phyloP scores from a whole-genome alignment of 345 rosid genomes.

The Arabidopsis arenosa region DNA sequence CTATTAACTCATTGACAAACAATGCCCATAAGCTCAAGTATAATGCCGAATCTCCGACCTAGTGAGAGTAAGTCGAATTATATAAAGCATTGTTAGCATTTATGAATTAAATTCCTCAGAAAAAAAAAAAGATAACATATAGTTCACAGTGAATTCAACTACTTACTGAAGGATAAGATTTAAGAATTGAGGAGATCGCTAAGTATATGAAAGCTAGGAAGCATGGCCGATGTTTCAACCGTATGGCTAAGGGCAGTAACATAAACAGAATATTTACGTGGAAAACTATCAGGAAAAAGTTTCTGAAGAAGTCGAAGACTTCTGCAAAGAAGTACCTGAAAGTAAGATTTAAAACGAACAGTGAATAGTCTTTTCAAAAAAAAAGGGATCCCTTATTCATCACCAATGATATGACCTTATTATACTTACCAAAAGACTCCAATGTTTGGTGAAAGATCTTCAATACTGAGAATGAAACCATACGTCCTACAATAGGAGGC shows the following conservation, averaged over 20 bases:
- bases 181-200: constrained; percentile 82
- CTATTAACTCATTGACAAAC: constrained; percentile 86
- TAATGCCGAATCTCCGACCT: constrained; percentile 95
- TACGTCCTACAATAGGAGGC: constrained; percentile 67
- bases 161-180: constrained; percentile 96
- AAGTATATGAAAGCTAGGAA: constrained; percentile 87
- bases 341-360: constrained; percentile 39
- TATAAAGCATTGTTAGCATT: background rate
- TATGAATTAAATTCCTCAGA: background rate
- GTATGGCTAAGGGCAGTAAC: constrained; percentile 85
- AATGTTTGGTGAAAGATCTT: constrained; percentile 93
- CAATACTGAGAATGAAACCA: constrained; percentile 91
- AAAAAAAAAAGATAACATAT: background rate
- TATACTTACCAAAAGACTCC: constrained; percentile 84
- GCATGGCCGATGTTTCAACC: constrained; percentile 87
- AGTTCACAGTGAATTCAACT: background rate
- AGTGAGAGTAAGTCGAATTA: constrained; percentile 34
- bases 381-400: constrained; percentile 4
- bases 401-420: background rate
- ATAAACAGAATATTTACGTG: constrained; percentile 78
- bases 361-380: constrained; percentile 1
- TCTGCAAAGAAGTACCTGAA: constrained; percentile 98
- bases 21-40: constrained; percentile 81
- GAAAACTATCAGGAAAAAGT: constrained; percentile 90
- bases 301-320: constrained; percentile 88